Evolutionary conservation across 441 rosid species (phyloP), one percentile per base, ranked within the genome.

Genomic region (Croton setiger): DNA sequence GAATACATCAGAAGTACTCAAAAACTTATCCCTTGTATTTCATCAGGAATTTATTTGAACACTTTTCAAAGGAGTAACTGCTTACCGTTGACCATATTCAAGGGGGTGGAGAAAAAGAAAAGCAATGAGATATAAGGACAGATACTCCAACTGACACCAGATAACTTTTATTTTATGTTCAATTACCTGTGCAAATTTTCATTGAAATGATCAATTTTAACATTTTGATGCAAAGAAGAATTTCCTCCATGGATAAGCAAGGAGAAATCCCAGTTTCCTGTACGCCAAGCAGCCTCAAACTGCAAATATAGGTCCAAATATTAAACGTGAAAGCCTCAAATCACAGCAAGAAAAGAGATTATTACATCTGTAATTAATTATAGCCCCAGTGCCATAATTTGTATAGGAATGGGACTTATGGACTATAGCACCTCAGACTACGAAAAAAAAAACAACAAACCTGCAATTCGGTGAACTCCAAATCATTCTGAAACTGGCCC

Each of bases 201-300:
- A 77, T 95, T 87, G 83, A 88, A 95, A 78, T 80, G 82, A 70
- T 77, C 80, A 75, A 64, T 78, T 79, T 79, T 86, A 63, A 81
- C 64, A 67, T 77, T 76, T 77, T 81, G 84, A 77, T 72, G 63
- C 67, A 87, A 72, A 72, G 82, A 67, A 62, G 79, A 78, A 75
- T 74, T 79, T 72, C 81, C 80, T 79, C 76, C 87, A 48, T 77
- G 70, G 78, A 63, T 78, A 74, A 84, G 86, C 60, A 87, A 79
- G 78, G 97, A 86, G 71, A 92, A 95, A 84, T 95, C 99, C 98
- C 99, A 95, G 70, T 92, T 92, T 71, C 93, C 98, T 41, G 96
- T 86, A 78, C 88, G 97, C 98, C 99, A 95, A 70, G 99, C 98
- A 82, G 99, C 96, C 80, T 92, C 97, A 67, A 87, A 92, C 99